These are phyloP conservation scores for Knoxdaviesia proteae DNA, from an alignment of 2,329 filamentous ascomycete species.

Conservation along the genomic window DNA sequence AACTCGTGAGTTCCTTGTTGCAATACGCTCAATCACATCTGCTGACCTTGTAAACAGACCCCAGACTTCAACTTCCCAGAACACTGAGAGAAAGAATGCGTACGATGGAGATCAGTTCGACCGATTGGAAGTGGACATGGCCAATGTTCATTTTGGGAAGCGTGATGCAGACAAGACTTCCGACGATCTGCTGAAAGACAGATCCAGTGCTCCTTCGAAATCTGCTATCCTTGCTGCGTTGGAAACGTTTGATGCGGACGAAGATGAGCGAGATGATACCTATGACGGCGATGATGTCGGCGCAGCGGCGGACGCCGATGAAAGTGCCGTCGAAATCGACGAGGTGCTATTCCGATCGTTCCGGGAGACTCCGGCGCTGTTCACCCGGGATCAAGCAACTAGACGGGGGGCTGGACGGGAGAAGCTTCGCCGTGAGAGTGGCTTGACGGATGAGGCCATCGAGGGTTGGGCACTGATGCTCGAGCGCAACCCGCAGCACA, in stretches of 20 bases:
- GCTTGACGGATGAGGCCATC: conserved; percentile 82
- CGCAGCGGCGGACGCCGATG: conserved; percentile 53
- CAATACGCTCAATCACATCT: background rate
- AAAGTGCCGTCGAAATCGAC: conserved; percentile 35
- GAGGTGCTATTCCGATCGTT: conserved; percentile 55
- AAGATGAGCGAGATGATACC: conserved; percentile 92
- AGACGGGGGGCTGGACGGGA: conserved; percentile 34
- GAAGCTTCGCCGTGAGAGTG: conserved; percentile 52
- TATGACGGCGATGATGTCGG: conserved; percentile 88
- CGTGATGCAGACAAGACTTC: conserved; percentile 39
- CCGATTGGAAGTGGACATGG: conserved; percentile 41
- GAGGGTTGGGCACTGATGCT: conserved; percentile 92
- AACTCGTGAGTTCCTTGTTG: background rate
- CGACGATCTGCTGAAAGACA: conserved; percentile 50
- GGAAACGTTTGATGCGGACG: conserved; percentile 75
- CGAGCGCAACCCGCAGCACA: conserved; percentile 44
- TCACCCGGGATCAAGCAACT: conserved; percentile 40
- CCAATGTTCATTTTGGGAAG: conserved; percentile 63
- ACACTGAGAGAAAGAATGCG: conserved; percentile 45
- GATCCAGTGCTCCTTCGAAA: conserved; percentile 47
- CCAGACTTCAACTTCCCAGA: conserved; percentile 6
- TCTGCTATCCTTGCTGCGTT: conserved; percentile 76
- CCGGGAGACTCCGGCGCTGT: conserved; percentile 40
- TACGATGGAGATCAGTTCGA: conserved; percentile 71
- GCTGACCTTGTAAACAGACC: background rate